Evolutionary conservation across 2,329 filamentous ascomycete species (phyloP).

Genomic region (Alternaria solani): DNA sequence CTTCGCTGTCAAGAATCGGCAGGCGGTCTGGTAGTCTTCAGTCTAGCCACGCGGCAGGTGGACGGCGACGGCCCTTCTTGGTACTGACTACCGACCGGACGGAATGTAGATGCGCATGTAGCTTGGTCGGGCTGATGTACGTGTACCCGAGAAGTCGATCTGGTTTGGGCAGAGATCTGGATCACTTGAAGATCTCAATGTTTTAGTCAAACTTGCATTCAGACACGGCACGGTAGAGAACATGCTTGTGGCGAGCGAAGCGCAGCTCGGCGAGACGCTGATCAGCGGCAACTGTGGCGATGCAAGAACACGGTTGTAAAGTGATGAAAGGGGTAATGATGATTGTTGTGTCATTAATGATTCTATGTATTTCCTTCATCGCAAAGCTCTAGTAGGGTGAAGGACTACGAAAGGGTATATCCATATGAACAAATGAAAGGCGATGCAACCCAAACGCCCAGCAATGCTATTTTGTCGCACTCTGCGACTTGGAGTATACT

Average conservation of each 20-base stretch:
- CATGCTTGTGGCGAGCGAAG: constrained; percentile 2
- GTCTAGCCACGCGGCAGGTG: constrained; percentile 1
- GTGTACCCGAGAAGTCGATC: neutral
- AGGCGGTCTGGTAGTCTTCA: constrained; percentile 1
- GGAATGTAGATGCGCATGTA: neutral
- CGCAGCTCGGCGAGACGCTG: neutral
- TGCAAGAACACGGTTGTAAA: neutral
- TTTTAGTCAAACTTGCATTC: neutral
- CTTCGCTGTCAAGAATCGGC: neutral
- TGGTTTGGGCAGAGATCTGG: neutral
- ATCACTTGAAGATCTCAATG: neutral
- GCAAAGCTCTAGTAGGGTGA: neutral
- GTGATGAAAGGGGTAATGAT: neutral
- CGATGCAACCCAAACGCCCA: constrained; percentile 6
- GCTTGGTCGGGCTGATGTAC: neutral
- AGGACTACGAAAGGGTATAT: constrained; percentile 20
- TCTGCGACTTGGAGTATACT: constrained; percentile 9
- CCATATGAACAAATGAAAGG: constrained; percentile 1
- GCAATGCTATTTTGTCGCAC: constrained; percentile 10
- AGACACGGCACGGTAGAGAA: neutral
- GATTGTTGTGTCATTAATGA: constrained; percentile 5
- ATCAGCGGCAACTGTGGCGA: neutral
- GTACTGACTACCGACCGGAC: neutral
- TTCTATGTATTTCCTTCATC: constrained; percentile 4
- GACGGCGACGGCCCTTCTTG: constrained; percentile 1